Evolutionary conservation across 192 early-diverging fungal genomes (phyloP).

Genomic region (Backusella liffmaniae): DNA sequence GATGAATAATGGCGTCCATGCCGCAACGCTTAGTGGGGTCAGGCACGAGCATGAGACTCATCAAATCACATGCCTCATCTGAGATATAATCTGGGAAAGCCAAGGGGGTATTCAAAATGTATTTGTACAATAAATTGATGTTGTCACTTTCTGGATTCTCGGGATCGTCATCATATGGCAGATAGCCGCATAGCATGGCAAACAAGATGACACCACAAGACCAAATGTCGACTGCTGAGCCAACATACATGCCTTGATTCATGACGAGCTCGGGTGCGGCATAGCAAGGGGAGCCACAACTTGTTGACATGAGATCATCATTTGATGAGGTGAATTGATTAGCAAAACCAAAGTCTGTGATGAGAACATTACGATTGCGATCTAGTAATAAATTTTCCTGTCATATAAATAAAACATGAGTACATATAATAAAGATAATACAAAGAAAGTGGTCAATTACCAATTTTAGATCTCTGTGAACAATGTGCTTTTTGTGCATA

Average conservation of each 20-base stretch:
- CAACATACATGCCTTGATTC: slow-evolving; percentile 93
- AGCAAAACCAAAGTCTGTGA: slow-evolving; percentile 99
- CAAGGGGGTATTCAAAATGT: slow-evolving; percentile 79
- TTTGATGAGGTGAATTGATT: slow-evolving; percentile 76
- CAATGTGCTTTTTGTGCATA: slow-evolving; percentile 89
- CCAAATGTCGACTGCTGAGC: slow-evolving; percentile 97
- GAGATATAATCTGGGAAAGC: slow-evolving; percentile 88
- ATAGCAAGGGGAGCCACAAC: slow-evolving; percentile 98
- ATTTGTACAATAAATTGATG: slow-evolving; percentile 79
- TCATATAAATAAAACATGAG: background rate
- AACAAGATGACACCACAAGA: slow-evolving; percentile 97
- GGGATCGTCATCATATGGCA: slow-evolving; percentile 91
- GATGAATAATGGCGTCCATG: slow-evolving; percentile 74
- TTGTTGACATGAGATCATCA: slow-evolving; percentile 87
- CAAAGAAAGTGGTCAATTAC: slow-evolving; percentile 42
- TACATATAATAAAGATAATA: background rate
- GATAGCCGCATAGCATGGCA: slow-evolving; percentile 87
- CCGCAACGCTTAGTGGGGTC: slow-evolving; percentile 77
- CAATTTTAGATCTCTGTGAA: slow-evolving; percentile 96
- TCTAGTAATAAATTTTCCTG: slow-evolving; percentile 89
- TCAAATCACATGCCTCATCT: slow-evolving; percentile 70
- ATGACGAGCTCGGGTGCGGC: slow-evolving; percentile 99
- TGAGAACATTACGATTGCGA: slow-evolving; percentile 87
- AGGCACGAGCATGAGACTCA: slow-evolving; percentile 88
- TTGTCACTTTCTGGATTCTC: slow-evolving; percentile 89